phyloP scores from a whole-genome alignment of 2,329 filamentous ascomycete genomes.

The Xylaria sp. region DNA sequence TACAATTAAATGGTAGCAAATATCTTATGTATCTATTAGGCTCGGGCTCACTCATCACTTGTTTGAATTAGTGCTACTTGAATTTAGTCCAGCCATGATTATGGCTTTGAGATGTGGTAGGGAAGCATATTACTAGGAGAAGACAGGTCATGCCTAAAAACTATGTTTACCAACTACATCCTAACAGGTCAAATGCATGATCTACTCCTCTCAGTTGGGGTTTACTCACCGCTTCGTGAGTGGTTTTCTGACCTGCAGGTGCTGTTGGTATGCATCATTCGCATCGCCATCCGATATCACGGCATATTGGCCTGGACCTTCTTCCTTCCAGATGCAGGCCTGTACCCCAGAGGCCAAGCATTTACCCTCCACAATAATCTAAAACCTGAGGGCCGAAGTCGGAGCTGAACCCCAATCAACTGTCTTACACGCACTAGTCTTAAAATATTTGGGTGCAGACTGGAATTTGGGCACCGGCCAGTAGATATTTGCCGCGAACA shows the following conservation, averaged over 20 bases:
- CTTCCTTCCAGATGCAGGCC: not conserved
- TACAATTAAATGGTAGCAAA: not conserved
- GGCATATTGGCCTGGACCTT: not conserved
- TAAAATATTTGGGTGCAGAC: not conserved
- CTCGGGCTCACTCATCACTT: not conserved
- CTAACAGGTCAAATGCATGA: no score
- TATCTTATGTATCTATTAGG: not conserved
- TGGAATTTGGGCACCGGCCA: not conserved
- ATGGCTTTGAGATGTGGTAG: not conserved
- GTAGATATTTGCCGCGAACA: not conserved
- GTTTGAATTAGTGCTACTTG: not conserved
- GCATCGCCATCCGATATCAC: not conserved
- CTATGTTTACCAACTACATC: no score
- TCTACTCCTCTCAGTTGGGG: not conserved
- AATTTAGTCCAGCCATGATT: not conserved
- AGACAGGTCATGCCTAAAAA: not conserved
- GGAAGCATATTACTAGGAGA: not conserved
- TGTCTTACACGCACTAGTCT: not conserved
- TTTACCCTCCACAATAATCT: not conserved
- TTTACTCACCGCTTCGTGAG: not conserved
- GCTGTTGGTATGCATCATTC: not conserved
- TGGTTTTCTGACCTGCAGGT: constrained; percentile 1
- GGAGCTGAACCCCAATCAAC: not conserved
- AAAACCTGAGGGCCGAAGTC: not conserved
- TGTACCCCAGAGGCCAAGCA: not conserved